phyloP scores from a whole-genome alignment of 108 stramenopile genomes.

The Skeletonema grethae region DNA sequence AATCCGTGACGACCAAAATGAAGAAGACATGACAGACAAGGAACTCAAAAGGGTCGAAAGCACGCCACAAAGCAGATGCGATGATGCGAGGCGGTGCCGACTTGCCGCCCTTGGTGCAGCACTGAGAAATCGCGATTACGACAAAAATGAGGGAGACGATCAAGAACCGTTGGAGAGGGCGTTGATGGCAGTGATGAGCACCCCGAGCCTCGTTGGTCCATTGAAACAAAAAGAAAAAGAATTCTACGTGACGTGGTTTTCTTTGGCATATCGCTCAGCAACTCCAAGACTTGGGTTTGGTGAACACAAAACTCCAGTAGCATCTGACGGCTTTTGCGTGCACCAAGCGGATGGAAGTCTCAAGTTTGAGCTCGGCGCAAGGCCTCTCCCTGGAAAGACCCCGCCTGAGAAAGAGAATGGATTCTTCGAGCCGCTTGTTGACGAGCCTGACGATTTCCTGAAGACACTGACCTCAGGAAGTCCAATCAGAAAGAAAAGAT shows the following conservation, averaged over 20 bases:
- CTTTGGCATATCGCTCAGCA: slow-evolving; percentile 81
- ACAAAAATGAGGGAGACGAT: slow-evolving; percentile 70
- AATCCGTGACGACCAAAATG: slow-evolving; percentile 66
- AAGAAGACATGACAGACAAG: slow-evolving; percentile 75
- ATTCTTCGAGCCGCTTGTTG: slow-evolving; percentile 56
- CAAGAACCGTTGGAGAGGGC: slow-evolving; percentile 63
- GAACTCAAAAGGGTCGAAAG: slow-evolving; percentile 76
- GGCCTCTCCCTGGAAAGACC: slow-evolving; percentile 70
- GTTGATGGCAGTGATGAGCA: slow-evolving; percentile 66
- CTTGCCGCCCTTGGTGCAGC: slow-evolving; percentile 88
- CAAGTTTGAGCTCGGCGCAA: slow-evolving; percentile 67
- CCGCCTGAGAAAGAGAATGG: slow-evolving; percentile 32
- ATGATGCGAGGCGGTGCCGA: slow-evolving; percentile 77
- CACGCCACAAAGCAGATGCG: slow-evolving; percentile 62
- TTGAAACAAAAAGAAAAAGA: slow-evolving; percentile 71
- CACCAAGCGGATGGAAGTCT: slow-evolving; percentile 65
- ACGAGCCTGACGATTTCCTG: slow-evolving; percentile 81
- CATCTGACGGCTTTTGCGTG: slow-evolving; percentile 49
- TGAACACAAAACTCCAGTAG: slow-evolving; percentile 73
- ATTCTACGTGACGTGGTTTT: slow-evolving; percentile 75
- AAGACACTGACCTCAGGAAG: slow-evolving; percentile 3
- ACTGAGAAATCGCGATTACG: slow-evolving; percentile 80
- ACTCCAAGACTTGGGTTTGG: slow-evolving; percentile 72
- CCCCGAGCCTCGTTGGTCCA: slow-evolving; percentile 82
- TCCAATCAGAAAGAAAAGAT: slow-evolving; percentile 5